Evolutionary conservation across 2,329 filamentous ascomycete species (phyloP).

Genomic region (Cercospora sp.): DNA sequence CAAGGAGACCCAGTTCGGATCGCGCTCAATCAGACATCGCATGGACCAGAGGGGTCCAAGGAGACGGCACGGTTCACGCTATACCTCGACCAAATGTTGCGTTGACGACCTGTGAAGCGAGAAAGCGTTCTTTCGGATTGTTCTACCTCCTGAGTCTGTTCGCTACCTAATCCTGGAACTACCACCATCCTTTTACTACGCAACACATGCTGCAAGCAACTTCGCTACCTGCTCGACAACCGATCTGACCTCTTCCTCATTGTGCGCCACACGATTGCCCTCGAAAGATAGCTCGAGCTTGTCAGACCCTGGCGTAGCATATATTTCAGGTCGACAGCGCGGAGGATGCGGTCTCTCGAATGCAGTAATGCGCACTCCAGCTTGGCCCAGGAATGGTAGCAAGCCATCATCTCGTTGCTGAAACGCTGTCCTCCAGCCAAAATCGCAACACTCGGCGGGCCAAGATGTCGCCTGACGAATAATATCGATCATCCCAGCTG

Average conservation of each 20-base stretch:
- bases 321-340: constrained; percentile 15
- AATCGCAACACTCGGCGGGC: constrained; percentile 4
- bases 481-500: constrained; percentile 15
- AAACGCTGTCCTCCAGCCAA: constrained; percentile 21
- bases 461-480: constrained; percentile 10
- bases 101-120: not conserved
- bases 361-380: not conserved
- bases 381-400: constrained; percentile 8
- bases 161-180: not conserved
- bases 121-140: not conserved
- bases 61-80: not conserved
- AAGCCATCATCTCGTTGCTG: constrained; percentile 10
- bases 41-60: not conserved
- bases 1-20: not conserved
- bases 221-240: not conserved
- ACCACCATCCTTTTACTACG: not conserved
- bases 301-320: constrained; percentile 13
- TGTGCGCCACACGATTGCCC: constrained; percentile 12
- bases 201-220: not conserved
- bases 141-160: not conserved
- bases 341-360: constrained; percentile 13
- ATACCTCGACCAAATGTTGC: not conserved
- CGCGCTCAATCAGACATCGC: not conserved
- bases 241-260: not conserved
- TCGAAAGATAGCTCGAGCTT: constrained; percentile 15